Evolutionary conservation across 441 rosid genomes (phyloP), one percentile per base, ranked within the genome.

Genomic region (Erysimum pusillum): DNA sequence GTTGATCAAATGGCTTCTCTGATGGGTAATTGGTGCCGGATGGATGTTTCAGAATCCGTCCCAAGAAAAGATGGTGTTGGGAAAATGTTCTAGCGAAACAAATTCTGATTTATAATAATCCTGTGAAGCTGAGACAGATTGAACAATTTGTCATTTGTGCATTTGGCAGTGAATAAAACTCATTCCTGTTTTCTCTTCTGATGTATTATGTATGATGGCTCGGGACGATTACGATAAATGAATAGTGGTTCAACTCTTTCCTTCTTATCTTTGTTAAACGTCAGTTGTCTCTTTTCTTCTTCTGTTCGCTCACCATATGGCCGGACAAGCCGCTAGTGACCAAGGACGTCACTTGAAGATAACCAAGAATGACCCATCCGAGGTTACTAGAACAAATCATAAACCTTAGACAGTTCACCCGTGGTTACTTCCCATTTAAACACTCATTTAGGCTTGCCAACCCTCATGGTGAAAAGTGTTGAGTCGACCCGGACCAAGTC

Each of bases 11-110:
- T 95, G 88, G 82, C 85, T 42, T 52, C 97, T 5, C 82, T 85
- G 53, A 76, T 91, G 4, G 81, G 85, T 22, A 88, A 89, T 42
- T 95, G 96, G 91, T 71, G 73, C 8, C 83, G 95, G 20, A 85
- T 95, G 98, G 93, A 90, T 45, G 93, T 95, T 31, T 79, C 83
- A 42, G 91, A 91, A 76, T 88, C 98, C 7, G 84, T 89, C 63
- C 89, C 91, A 5, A 84, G 98, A 76, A 83, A 81, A 75, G 90
- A 83, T 25, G 94, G 96, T 28, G 63, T 63, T 8, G 99, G 94
- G 14, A 94, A 94, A 85, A 91, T 94, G 98, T 92, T 90, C 79
- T 94, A 83, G 81, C 32, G 0, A 9, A 58, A 31, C 48, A 63
- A 13, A 48, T 0, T 10, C 4, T 45, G 6, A 64, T 65, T 7